Evolutionary conservation across 345 rosid genomes (phyloP), one percentile per base, ranked within the genome.

Genomic region (Microthlaspi erraticum): DNA sequence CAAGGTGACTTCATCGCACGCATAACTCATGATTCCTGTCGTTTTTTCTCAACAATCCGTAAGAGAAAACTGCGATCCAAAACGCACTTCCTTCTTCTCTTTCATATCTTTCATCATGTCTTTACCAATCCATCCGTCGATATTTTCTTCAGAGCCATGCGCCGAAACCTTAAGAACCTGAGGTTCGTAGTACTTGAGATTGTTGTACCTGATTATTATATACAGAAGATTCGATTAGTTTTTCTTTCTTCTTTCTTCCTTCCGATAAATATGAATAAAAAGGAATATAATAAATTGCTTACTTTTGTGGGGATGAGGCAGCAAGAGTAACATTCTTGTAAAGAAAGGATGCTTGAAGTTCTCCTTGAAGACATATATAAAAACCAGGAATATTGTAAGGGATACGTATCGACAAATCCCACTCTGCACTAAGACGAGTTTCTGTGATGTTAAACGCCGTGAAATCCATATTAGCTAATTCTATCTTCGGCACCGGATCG

Each of bases 251-350:
- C 2, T 9, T 42, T n/a, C 17, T 39, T 39, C 6, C 17, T 39
- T 39, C 6, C 14, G 39, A 13, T 10, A 1, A 12, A n/a, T 42
- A 42, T 0, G n/a, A 42, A n/a, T 1, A 41, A 5, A 5, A 13
- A 12, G n/a, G 13, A 39, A 12, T 2, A 37, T 4, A 37, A 1
- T 2, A 9, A 54, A 12, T 8, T 55, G 8, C 23, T 44, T 49
- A 49, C 60, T 29, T 57, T 57, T 69, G 65, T 44, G 48, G 13
- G 4, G 65, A 23, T 10, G 57, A 58, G 2, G 19, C 48, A 23
- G n/a, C 66, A 14, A 70, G 17, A 46, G 74, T 59, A 16, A 70
- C 9, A 48, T 70, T 23, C n/a, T 59, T 57, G 74, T 59, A 70
- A 12, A 70, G 31, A 6, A 70, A 41, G 5, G 39, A 48, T 16